Percentiles rank a stretch among this genome's conserved stretches.
phyloP scores from a whole-genome alignment of 148 eudicot genomes.

The Arbutus unedo region DNA sequence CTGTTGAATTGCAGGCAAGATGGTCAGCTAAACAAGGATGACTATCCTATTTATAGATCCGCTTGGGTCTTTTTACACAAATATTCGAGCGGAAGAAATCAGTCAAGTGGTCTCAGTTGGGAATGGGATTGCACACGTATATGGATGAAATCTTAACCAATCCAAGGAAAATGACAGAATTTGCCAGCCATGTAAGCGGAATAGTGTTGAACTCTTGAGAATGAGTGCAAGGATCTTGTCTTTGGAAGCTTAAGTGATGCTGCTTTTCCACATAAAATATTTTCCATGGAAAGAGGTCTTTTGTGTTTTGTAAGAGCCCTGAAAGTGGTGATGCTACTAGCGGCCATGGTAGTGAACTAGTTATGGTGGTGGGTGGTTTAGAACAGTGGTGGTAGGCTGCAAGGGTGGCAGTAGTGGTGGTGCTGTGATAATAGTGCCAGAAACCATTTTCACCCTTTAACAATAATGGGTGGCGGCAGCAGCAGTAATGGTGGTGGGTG shows the following conservation, averaged over 20 bases:
- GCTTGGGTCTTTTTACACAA: not conserved
- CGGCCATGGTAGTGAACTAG: not conserved
- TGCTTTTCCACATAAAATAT: not conserved
- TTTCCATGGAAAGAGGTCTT: not conserved
- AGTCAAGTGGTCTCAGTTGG: not conserved
- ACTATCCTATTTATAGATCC: not conserved
- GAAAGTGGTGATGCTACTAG: not conserved
- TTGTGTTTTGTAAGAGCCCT: not conserved
- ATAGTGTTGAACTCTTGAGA: not conserved
- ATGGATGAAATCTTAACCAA: not conserved
- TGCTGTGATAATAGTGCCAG: not conserved
- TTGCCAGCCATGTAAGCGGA: not conserved
- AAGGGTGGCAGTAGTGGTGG: not conserved
- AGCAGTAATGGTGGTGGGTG: not conserved
- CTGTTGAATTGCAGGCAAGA: slow-evolving; percentile 29
- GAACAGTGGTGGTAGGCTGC: too few species aligned
- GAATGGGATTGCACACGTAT: not conserved
- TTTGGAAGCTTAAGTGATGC: not conserved
- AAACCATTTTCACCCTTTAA: not conserved
- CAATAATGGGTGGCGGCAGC: not conserved
- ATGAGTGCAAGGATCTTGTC: not conserved
- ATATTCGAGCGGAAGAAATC: not conserved
- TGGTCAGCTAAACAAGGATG: not conserved
- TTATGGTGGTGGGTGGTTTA: too few species aligned
- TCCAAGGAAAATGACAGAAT: not conserved